Evolutionary conservation across 176 grass and related monocot genomes (phyloP).

Genomic region (Triticum monococcum): DNA sequence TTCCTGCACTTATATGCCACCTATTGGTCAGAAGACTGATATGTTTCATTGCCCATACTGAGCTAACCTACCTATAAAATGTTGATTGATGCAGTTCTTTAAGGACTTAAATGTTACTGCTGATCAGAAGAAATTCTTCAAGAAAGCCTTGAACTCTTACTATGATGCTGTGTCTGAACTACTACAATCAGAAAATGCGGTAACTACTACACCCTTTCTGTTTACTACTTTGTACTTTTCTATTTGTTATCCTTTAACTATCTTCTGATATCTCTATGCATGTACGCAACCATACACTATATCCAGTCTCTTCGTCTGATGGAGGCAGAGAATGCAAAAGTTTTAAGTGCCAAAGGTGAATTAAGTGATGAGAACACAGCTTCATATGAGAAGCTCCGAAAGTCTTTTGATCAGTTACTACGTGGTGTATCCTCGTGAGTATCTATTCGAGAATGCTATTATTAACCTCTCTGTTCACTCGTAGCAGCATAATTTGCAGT

Average conservation of each 20-base stretch:
- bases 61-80: neutral
- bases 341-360: slow-evolving; percentile 93
- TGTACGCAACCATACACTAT: slow-evolving; percentile 11
- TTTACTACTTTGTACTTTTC: slow-evolving; percentile 23
- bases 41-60: slow-evolving; percentile 21
- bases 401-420: slow-evolving; percentile 91
- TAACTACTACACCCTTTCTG: slow-evolving; percentile 47
- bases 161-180: slow-evolving; percentile 92
- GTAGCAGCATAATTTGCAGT: slow-evolving; percentile 1
- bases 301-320: slow-evolving; percentile 77
- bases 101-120: slow-evolving; percentile 82
- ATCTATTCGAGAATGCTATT: neutral
- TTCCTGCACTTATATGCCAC: neutral
- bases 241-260: slow-evolving; percentile 7
- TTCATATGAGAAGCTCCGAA: slow-evolving; percentile 96
- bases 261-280: slow-evolving; percentile 27
- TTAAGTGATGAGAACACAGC: slow-evolving; percentile 85
- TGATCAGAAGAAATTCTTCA: slow-evolving; percentile 97
- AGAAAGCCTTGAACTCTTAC: slow-evolving; percentile 89
- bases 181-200: slow-evolving; percentile 83
- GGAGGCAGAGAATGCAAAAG: slow-evolving; percentile 95
- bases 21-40: neutral
- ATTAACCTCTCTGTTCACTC: neutral
- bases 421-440: slow-evolving; percentile 95
- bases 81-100: slow-evolving; percentile 70